A percentile compares a stretch with the other conserved stretches of the same genome.
Evolutionary conservation across 441 rosid genomes (phyloP).

Genomic region (Sinapis alba): DNA sequence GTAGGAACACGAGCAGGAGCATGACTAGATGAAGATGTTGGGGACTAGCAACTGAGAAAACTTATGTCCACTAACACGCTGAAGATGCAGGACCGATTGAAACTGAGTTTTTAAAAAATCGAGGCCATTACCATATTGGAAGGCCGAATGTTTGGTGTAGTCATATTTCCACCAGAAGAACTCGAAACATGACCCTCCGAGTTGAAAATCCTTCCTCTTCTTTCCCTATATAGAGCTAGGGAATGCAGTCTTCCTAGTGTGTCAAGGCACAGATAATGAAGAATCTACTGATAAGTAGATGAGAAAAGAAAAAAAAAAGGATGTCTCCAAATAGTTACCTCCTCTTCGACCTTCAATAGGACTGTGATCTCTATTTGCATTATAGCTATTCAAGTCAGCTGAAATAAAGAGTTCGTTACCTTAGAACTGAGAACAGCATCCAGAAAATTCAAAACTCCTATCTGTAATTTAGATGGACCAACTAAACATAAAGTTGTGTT

Average conservation of each 20-base stretch:
- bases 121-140: conserved; percentile 53
- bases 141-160: conserved; percentile 48
- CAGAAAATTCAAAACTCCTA: conserved; percentile 3
- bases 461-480: background rate
- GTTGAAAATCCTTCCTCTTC: conserved; percentile 70
- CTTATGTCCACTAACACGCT: no score
- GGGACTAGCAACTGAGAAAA: background rate
- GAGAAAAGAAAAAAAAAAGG: conserved; percentile 10
- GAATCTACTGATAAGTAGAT: conserved; percentile 12
- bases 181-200: conserved; percentile 54
- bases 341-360: conserved; percentile 61
- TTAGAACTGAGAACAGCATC: conserved; percentile 22
- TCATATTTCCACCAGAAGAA: conserved; percentile 52
- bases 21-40: conserved; percentile 16
- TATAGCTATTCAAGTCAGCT: conserved; percentile 68
- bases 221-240: conserved; percentile 70
- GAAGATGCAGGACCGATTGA: no score
- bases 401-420: conserved; percentile 42
- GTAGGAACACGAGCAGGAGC: background rate
- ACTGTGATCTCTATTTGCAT: conserved; percentile 53
- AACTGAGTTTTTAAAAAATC: no score
- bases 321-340: conserved; percentile 53
- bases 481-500: conserved; percentile 9
- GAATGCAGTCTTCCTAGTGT: conserved; percentile 71
- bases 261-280: conserved; percentile 28